Conservation (phyloP, 2,329 filamentous ascomycete genomes). For the Epichloe sp. region DNA sequence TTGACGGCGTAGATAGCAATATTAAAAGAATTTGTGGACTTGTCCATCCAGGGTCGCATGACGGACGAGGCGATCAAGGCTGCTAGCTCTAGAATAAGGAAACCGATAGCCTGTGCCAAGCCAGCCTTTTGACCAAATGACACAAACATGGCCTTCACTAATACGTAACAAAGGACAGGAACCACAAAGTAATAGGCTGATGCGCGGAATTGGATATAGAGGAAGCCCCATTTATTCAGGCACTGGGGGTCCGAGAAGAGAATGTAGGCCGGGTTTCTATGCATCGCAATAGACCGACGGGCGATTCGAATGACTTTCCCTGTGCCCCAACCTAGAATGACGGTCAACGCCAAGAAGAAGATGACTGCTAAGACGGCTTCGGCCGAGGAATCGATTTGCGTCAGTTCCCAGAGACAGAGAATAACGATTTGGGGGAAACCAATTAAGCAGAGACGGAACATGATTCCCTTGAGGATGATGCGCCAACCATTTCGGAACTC, state of each 20-base stretch:
- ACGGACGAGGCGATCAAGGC: slow-evolving; percentile 67
- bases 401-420: slow-evolving; percentile 87
- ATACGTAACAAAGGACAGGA: slow-evolving; percentile 59
- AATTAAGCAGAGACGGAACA: slow-evolving; percentile 80
- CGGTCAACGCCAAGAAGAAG: slow-evolving; percentile 67
- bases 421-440: slow-evolving; percentile 84
- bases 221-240: slow-evolving; percentile 93
- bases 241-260: slow-evolving; percentile 79
- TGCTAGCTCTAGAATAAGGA: slow-evolving; percentile 68
- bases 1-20: slow-evolving; percentile 81
- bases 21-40: slow-evolving; percentile 92
- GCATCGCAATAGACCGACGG: slow-evolving; percentile 46
- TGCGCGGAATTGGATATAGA: slow-evolving; percentile 91
- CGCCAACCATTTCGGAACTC: slow-evolving; percentile 92
- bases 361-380: slow-evolving; percentile 76
- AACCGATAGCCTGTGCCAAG: slow-evolving; percentile 66
- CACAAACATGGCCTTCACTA: slow-evolving; percentile 83
- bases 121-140: slow-evolving; percentile 60
- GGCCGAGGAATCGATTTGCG: slow-evolving; percentile 70
- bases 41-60: slow-evolving; percentile 95
- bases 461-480: slow-evolving; percentile 80
- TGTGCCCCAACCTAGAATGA: slow-evolving; percentile 69
- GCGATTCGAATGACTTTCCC: slow-evolving; percentile 81
- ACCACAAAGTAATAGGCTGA: slow-evolving; percentile 92
- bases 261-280: slow-evolving; percentile 84